Percentiles rank a stretch among this genome's conserved stretches.
These are phyloP conservation scores for Mycosarcoma maydis DNA, from an alignment of 1,284 basidiomycete species.

Conservation along the genomic window DNA sequence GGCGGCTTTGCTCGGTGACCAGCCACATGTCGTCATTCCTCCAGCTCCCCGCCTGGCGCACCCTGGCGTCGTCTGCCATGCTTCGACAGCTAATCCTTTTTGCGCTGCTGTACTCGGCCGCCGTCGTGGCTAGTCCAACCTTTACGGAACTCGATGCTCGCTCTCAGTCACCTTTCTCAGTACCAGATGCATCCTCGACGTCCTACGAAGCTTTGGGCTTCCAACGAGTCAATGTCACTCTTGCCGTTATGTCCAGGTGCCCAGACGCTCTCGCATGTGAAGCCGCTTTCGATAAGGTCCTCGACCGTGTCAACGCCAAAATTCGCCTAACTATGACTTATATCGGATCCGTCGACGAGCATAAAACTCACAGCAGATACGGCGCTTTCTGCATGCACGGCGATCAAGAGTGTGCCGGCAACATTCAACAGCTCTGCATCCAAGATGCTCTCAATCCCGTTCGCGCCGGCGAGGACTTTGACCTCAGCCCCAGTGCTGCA, in stretches of 20 bases:
- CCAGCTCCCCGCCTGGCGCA: constrained; percentile 6
- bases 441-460: constrained; percentile 47
- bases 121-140: constrained; percentile 12
- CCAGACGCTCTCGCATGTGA: constrained; percentile 55
- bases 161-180: constrained; percentile 15
- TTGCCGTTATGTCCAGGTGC: constrained; percentile 55
- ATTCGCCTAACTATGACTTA: constrained; percentile 45
- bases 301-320: constrained; percentile 51
- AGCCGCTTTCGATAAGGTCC: constrained; percentile 47
- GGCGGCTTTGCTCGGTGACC: too few species aligned
- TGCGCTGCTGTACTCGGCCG: background rate
- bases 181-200: constrained; percentile 3
- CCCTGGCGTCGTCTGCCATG: constrained; percentile 1
- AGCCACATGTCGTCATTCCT: background rate
- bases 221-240: constrained; percentile 45
- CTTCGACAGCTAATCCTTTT: constrained; percentile 2
- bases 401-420: constrained; percentile 50
- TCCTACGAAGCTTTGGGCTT: constrained; percentile 14
- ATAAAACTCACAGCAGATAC: constrained; percentile 17
- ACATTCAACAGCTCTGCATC: constrained; percentile 59
- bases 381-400: constrained; percentile 53
- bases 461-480: constrained; percentile 47
- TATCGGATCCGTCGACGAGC: constrained; percentile 35
- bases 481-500: constrained; percentile 52
- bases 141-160: constrained; percentile 10